Evolutionary conservation across 1,139 yeast species (phyloP).

Genomic region (Groenewaldozyma sp.): DNA sequence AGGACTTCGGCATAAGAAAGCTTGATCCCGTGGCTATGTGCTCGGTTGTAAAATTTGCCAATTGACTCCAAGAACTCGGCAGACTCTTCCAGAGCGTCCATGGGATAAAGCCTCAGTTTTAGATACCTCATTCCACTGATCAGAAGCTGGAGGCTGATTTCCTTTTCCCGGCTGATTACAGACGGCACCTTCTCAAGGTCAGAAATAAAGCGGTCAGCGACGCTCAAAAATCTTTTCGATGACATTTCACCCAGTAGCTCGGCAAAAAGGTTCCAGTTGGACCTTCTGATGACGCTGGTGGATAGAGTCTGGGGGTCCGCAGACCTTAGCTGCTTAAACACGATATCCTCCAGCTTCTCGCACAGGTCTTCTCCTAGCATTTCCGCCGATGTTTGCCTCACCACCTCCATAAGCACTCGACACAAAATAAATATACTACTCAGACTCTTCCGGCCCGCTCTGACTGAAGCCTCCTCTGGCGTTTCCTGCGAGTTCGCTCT

Average conservation of each 20-base stretch:
- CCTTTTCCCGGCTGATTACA: constrained; percentile 47
- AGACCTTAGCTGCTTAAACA: constrained; percentile 78
- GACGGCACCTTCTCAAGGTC: constrained; percentile 77
- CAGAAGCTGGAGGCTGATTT: constrained; percentile 56
- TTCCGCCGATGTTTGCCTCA: constrained; percentile 70
- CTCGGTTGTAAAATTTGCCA: constrained; percentile 66
- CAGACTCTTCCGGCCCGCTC: constrained; percentile 68
- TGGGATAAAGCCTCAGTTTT: constrained; percentile 66
- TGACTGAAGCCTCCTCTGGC: constrained; percentile 9
- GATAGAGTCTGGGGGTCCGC: constrained; percentile 69
- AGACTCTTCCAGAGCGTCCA: constrained; percentile 84
- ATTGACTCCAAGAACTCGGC: constrained; percentile 81
- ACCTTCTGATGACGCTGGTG: constrained; percentile 66
- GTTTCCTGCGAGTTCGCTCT: constrained; percentile 1
- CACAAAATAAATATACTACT: constrained; percentile 88
- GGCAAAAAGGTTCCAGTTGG: constrained; percentile 92
- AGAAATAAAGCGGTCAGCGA: constrained; percentile 87
- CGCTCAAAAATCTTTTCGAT: constrained; percentile 68
- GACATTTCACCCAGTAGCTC: constrained; percentile 88
- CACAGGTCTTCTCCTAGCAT: constrained; percentile 72
- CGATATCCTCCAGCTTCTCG: constrained; percentile 83
- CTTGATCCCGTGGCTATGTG: constrained; percentile 47
- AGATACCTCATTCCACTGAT: constrained; percentile 89
- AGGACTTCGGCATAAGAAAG: constrained; percentile 82
- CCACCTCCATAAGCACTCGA: constrained; percentile 86